Evolutionary conservation across 768 basidiomycete genomes (phyloP).

Genomic region (Leccinum subtestaceum): DNA sequence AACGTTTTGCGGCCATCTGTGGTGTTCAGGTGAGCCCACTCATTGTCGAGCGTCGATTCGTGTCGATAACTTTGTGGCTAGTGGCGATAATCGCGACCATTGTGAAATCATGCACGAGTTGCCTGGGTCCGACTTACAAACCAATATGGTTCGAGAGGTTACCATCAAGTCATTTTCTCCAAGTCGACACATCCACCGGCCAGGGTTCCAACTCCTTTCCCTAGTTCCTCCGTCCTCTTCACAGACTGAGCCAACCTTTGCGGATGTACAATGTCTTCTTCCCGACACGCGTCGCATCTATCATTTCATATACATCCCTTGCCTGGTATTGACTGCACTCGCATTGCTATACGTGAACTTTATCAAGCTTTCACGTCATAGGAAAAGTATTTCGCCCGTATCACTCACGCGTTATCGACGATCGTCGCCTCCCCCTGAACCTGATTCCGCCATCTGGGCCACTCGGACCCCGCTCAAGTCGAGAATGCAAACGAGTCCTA

Average conservation of each 20-base stretch:
- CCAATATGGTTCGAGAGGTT: conserved; percentile 58
- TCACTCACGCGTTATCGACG: conserved; percentile 32
- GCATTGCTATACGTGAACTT: conserved; percentile 44
- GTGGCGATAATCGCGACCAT: conserved; percentile 90
- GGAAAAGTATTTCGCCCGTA: conserved; percentile 27
- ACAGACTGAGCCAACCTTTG: conserved; percentile 42
- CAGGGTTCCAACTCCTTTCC: conserved; percentile 86
- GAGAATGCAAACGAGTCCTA: conserved; percentile 39
- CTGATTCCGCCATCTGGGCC: conserved; percentile 38
- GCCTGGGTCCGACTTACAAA: conserved; percentile 22
- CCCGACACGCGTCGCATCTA: conserved; percentile 69
- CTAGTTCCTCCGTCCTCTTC: conserved; percentile 41
- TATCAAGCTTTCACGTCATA: conserved; percentile 24
- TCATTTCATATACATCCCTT: conserved; percentile 60
- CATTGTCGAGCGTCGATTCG: not conserved
- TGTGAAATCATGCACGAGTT: conserved; percentile 69
- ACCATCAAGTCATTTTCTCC: conserved; percentile 88
- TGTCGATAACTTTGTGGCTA: conserved; percentile 23
- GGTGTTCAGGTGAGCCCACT: conserved; percentile 64
- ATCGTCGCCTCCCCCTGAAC: conserved; percentile 25
- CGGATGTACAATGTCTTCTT: conserved; percentile 72
- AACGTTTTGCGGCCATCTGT: conserved; percentile 59
- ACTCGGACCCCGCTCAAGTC: conserved; percentile 45
- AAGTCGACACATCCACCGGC: conserved; percentile 63
- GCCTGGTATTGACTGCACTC: conserved; percentile 52